Evolutionary conservation across 495 filamentous ascomycete species (phyloP).

Genomic region (Neurospora sp.): DNA sequence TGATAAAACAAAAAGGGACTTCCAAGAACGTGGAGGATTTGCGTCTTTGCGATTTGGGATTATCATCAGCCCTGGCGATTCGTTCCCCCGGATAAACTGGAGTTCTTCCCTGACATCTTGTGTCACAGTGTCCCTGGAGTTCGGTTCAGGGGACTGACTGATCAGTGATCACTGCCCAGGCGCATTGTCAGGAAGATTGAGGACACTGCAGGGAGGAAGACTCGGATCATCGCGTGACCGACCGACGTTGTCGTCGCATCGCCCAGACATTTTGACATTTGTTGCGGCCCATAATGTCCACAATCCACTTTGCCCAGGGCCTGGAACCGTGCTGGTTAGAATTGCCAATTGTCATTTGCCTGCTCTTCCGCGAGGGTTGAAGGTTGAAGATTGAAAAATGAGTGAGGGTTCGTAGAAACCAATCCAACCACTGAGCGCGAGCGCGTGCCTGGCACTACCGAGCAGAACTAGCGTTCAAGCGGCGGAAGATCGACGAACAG

Average conservation of each 20-base stretch:
- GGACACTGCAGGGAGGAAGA: too few relatives aligned
- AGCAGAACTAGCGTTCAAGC: not conserved
- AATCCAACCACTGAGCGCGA: not conserved
- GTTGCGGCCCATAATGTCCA: not conserved
- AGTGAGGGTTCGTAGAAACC: not conserved
- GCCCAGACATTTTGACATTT: not conserved
- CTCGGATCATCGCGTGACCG: not conserved
- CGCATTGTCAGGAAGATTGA: too few relatives aligned
- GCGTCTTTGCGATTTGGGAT: not conserved
- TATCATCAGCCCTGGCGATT: not conserved
- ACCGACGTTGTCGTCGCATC: not conserved
- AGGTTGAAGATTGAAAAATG: not conserved
- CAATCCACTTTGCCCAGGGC: not conserved
- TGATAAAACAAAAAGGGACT: not conserved
- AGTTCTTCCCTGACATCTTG: too few relatives aligned
- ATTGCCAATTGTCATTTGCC: too few relatives aligned
- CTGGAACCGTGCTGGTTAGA: not conserved
- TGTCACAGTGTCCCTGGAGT: not conserved
- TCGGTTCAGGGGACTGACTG: not conserved
- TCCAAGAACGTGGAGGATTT: not conserved
- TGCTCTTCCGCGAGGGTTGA: not conserved
- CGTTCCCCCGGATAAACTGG: too few relatives aligned
- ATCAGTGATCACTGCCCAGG: too few relatives aligned
- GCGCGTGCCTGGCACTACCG: not conserved
- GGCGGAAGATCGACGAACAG: not conserved